A percentile compares a stretch with the other conserved stretches of the same genome.
Evolutionary conservation across 116 monocot genomes (phyloP).

Genomic region (Thalassia testudinum): DNA sequence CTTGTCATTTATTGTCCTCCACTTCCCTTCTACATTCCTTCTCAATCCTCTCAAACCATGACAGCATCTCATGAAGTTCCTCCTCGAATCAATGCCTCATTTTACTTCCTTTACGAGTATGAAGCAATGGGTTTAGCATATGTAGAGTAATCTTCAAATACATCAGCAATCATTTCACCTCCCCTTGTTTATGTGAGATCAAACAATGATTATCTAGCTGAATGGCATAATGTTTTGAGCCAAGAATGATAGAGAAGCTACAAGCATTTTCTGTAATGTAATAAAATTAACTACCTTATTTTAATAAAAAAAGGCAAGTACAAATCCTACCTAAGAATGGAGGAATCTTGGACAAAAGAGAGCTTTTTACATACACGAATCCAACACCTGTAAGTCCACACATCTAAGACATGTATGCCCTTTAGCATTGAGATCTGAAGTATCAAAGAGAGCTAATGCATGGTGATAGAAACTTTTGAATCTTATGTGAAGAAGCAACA

Average conservation of each 20-base stretch:
- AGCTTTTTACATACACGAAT: slow-evolving; percentile 73
- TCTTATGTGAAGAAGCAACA: slow-evolving; percentile 99
- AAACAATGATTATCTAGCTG: too few species aligned
- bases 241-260: too few species aligned
- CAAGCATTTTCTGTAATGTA: background rate
- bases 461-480: slow-evolving; percentile 8
- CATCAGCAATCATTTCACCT: slow-evolving; percentile 95
- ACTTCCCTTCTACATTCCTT: too few species aligned
- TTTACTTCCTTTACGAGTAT: too few species aligned
- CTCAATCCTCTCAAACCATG: too few species aligned
- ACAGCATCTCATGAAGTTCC: too few species aligned
- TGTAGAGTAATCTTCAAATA: slow-evolving; percentile 49
- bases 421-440: slow-evolving; percentile 6
- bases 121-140: slow-evolving; percentile 95
- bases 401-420: slow-evolving; percentile 70
- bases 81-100: too few species aligned
- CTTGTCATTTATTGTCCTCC: too few species aligned
- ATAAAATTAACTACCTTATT: background rate
- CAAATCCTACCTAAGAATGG: slow-evolving; percentile 63
- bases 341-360: slow-evolving; percentile 60
- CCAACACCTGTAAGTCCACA: slow-evolving; percentile 99
- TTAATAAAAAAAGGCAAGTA: background rate
- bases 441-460: background rate
- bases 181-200: slow-evolving; percentile 11
- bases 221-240: too few species aligned